Evolutionary conservation across 2,329 filamentous ascomycete species (phyloP), one percentile per base, ranked within the genome.

Genomic region (Phaeosphaeria sp.): DNA sequence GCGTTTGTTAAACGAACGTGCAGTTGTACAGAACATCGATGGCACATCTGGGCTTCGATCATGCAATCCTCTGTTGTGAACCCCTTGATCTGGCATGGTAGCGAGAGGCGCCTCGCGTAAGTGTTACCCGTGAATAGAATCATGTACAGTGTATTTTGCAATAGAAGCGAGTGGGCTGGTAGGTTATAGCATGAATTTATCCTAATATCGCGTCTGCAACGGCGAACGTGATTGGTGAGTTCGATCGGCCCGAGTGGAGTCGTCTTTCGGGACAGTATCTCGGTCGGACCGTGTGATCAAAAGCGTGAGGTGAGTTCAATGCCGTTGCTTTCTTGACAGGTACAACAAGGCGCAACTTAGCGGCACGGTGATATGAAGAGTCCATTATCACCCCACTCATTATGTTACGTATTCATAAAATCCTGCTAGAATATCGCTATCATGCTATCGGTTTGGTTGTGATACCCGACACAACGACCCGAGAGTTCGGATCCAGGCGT

Each of bases 211-310:
- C 57, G 44, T 36, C 25, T 33, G 25, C 15, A 18, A 50, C 20
- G 42, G 50, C 13, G 22, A 47, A 39, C 18, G 42, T 22, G 13
- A 54, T 48, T 49, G 47, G 42, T 27, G 22, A 23, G 25, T 25
- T 43, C 36, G 22, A 46, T 55, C 61, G 61, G 61, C 47, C 61
- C 59, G 61, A 41, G 21, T 20, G 27, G 36, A 23, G 25, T 41
- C 21, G 23, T 20, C 13, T 46, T 59, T 22, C 61, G 58, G 61
- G 53, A 23, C 17, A 21, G 46, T 21, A 30, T 41, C 20, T 25
- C 33, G 22, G 39, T 48, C 60, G 60, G 60, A 55, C 60, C 60
- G 60, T 58, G 60, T 63, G 55, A 63, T 60, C 11, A 27, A 17
- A n/a, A 30, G 23, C 22, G 23, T 7, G 22, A 46, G 21, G 48